Evolutionary conservation across 352 stramenopile species (phyloP).

Genomic region (Phytophthora cactorum): DNA sequence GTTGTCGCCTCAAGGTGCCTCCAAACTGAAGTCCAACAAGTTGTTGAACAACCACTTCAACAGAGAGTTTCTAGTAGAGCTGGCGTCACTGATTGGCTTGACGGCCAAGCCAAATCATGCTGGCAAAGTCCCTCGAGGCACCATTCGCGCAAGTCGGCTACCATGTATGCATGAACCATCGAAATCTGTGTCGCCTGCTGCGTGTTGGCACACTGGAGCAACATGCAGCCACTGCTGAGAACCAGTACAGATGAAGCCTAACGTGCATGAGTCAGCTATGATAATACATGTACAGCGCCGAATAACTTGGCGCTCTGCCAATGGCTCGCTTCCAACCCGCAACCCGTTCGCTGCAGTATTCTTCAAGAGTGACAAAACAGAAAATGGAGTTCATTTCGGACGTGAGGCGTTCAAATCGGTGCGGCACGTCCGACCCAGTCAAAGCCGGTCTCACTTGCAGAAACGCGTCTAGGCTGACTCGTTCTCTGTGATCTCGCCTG

Average conservation of each 20-base stretch:
- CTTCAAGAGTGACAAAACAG: constrained; percentile 29
- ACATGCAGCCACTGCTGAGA: too few species aligned
- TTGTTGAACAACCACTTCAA: background rate
- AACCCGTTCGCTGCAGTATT: constrained; percentile 20
- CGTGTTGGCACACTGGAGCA: too few species aligned
- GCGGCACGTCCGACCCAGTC: constrained; percentile 19
- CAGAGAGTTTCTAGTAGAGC: constrained; percentile 1
- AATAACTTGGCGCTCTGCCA: background rate
- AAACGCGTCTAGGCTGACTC: constrained; percentile 15
- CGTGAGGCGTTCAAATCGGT: constrained; percentile 15
- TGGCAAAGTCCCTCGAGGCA: constrained; percentile 18
- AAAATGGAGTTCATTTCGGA: constrained; percentile 19
- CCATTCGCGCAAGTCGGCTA: constrained; percentile 13
- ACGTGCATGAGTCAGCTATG: background rate
- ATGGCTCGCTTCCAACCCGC: constrained; percentile 7
- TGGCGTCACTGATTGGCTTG: constrained; percentile 24
- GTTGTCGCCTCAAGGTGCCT: too few species aligned
- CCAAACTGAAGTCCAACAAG: background rate
- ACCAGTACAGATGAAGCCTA: too few species aligned
- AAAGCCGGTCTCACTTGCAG: constrained; percentile 30
- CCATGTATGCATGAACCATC: background rate
- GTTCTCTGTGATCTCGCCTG: constrained; percentile 21
- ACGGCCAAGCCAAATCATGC: constrained; percentile 11
- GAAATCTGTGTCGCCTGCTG: background rate
- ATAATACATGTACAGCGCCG: too few species aligned